Percentiles rank a stretch among this genome's conserved stretches.
Evolutionary conservation across 2,329 filamentous ascomycete genomes (phyloP).

Genomic region (Botryosphaeria dothidea): DNA sequence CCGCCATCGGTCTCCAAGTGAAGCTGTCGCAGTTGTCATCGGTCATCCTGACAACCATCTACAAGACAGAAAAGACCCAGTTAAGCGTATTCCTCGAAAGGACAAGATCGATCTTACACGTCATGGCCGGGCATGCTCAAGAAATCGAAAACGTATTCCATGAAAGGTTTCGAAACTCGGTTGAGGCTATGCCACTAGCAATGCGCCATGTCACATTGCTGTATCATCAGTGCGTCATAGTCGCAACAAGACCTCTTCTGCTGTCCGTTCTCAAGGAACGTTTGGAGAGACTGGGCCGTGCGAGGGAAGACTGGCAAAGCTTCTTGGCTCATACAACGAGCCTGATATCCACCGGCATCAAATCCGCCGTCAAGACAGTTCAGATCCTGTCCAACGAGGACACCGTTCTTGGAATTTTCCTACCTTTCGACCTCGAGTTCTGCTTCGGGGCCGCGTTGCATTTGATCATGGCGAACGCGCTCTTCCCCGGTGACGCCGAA

Average conservation of each 20-base stretch:
- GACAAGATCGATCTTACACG: not conserved
- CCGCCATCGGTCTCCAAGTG: not conserved
- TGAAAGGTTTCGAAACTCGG: not conserved
- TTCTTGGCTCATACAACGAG: not conserved
- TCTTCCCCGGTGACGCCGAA: not conserved
- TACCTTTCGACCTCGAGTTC: not conserved
- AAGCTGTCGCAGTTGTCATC: not conserved
- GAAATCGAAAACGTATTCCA: not conserved
- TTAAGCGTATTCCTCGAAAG: not conserved
- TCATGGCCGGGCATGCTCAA: not conserved
- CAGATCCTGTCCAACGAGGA: not conserved
- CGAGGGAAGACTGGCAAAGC: not conserved
- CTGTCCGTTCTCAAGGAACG: not conserved
- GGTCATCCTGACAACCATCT: not conserved
- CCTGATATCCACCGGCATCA: constrained; percentile 2
- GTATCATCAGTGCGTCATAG: not conserved
- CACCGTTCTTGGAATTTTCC: not conserved
- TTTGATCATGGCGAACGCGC: not conserved
- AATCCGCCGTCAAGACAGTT: not conserved
- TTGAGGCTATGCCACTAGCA: not conserved
- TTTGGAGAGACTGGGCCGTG: not conserved
- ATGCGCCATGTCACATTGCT: not conserved
- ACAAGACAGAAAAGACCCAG: not conserved
- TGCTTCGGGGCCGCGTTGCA: not conserved
- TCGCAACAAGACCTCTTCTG: not conserved